Evolutionary conservation across 139 green algal species (phyloP).

Genomic region (Haematococcus sp.): DNA sequence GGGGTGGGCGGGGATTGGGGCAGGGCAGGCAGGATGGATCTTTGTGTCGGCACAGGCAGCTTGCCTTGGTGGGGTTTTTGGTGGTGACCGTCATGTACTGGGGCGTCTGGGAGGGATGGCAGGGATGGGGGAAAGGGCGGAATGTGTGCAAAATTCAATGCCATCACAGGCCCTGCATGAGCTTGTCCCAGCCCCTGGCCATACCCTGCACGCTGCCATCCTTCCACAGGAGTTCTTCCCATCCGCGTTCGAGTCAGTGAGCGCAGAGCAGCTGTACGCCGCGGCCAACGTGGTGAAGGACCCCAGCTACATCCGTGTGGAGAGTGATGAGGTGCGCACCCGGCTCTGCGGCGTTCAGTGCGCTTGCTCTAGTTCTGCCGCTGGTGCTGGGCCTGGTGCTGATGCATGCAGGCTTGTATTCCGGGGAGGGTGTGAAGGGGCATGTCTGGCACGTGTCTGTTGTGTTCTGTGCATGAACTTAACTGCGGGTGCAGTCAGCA

Average conservation of each 20-base stretch:
- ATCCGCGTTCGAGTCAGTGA: slow-evolving; percentile 12
- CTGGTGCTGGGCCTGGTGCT: background rate
- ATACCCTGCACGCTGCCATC: no score
- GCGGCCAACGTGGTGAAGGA: slow-evolving; percentile 72
- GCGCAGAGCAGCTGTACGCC: slow-evolving; percentile 61
- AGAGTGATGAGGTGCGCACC: slow-evolving; percentile 78
- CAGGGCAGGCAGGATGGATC: background rate
- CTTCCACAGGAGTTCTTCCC: slow-evolving; percentile 29
- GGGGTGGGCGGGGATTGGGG: background rate
- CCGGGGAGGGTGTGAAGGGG: background rate
- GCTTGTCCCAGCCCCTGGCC: no score
- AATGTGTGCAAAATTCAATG: no score
- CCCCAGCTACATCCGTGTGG: slow-evolving; percentile 78
- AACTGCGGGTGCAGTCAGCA: no score
- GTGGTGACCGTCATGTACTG: no score
- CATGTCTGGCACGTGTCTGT: no score
- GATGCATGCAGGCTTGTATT: background rate
- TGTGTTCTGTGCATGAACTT: no score
- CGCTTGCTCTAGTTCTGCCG: no score
- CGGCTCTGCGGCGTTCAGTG: no score
- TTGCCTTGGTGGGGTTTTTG: no score
- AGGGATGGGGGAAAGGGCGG: background rate
- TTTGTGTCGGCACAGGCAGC: no score
- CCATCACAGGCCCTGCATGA: no score
- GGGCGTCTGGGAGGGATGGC: background rate